A percentile compares a stretch with the other conserved stretches of the same genome.
Evolutionary conservation across 164 flowering plant genomes (phyloP).

Genomic region (Warburgia ugandensis): DNA sequence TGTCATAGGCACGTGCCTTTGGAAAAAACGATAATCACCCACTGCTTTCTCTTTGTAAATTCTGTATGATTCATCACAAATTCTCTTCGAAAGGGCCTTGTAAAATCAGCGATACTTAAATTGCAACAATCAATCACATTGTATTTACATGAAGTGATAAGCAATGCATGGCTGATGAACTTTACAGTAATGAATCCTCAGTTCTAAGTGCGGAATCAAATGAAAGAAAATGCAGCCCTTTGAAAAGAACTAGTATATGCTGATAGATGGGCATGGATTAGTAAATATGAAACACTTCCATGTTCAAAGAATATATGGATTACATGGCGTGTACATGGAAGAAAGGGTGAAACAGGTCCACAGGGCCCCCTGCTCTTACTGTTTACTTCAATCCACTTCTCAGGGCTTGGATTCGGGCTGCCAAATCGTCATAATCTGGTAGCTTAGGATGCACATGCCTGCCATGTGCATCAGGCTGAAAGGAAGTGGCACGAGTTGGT

Average conservation of each 20-base stretch:
- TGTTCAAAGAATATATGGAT: background rate
- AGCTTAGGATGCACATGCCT: slow-evolving; percentile 60
- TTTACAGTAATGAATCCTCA: too few relatives aligned
- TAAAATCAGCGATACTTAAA: too few relatives aligned
- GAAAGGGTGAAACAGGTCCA: background rate
- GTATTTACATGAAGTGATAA: too few relatives aligned
- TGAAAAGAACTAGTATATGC: background rate
- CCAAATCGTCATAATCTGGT: slow-evolving; percentile 55
- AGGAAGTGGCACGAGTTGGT: slow-evolving; percentile 52
- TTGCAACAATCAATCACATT: too few relatives aligned
- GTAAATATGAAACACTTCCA: background rate
- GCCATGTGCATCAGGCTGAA: slow-evolving; percentile 30
- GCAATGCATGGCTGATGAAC: too few relatives aligned
- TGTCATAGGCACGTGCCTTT: too few relatives aligned
- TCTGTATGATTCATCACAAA: too few relatives aligned
- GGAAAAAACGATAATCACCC: too few relatives aligned
- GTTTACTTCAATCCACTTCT: slow-evolving; percentile 24
- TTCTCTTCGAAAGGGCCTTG: too few relatives aligned
- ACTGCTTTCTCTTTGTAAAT: too few relatives aligned
- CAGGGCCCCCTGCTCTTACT: background rate
- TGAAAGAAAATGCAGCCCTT: background rate
- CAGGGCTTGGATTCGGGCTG: slow-evolving; percentile 57
- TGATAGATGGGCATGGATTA: background rate
- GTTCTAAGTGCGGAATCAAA: too few relatives aligned
- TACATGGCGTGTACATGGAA: background rate